These are phyloP conservation scores for Nakazawaea ambrosiae DNA, from an alignment of 805 yeast species.

Conservation along the genomic window DNA sequence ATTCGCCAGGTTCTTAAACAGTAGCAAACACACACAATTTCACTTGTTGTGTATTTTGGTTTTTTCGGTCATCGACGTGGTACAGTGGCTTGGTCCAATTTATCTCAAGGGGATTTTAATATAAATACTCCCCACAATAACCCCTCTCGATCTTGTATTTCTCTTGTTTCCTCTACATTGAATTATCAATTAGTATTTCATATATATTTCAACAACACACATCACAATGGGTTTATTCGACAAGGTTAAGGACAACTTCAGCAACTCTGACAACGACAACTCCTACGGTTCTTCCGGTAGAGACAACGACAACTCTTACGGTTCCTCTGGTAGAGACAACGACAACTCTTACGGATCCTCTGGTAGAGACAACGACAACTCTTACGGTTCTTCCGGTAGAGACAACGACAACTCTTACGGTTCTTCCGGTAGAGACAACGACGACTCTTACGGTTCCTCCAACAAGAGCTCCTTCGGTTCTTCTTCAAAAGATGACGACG, in stretches of 20 bases:
- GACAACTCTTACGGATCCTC: conserved; percentile 22
- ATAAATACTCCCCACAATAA: no score
- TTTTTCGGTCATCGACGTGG: no score
- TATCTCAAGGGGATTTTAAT: no score
- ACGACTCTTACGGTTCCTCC: conserved; percentile 22
- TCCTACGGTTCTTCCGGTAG: conserved; percentile 18
- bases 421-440: conserved; percentile 18
- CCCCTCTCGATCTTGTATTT: no score
- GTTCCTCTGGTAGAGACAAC: conserved; percentile 14
- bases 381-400: conserved; percentile 22
- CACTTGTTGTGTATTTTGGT: no score
- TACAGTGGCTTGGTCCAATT: no score
- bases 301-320: conserved; percentile 12
- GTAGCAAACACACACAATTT: no score
- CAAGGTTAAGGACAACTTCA: conserved; percentile 7
- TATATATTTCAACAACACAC: not conserved
- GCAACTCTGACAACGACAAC: conserved; percentile 8
- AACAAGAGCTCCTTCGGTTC: conserved; percentile 22
- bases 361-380: conserved; percentile 16
- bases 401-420: conserved; percentile 25
- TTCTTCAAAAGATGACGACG: conserved; percentile 14
- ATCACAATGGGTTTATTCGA: conserved; percentile 33
- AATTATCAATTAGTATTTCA: no score
- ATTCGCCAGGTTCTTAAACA: no score
- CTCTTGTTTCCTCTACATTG: no score